Base-by-base conservation (phyloP, 805 yeast genomes). In the Myxozyma melibiosi region DNA sequence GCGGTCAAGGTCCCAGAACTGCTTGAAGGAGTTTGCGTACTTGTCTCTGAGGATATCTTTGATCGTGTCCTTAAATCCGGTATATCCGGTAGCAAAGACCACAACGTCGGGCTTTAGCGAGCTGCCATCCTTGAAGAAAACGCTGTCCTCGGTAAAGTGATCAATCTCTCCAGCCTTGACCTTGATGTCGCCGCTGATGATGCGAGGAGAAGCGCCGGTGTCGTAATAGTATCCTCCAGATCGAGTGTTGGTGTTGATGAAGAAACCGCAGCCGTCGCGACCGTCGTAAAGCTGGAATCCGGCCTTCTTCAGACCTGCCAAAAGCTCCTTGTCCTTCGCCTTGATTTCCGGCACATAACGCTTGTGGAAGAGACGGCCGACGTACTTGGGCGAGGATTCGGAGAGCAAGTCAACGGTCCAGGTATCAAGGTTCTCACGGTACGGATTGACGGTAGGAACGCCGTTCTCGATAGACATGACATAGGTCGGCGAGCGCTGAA, bases 161-260 rank as follows among this genome's bases (percentile, higher is more conserved):
- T 70, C 70, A 35, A 77, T 71, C 44, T 63, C 68, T 6, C 77
- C 75, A 45, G 71, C 69, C 65, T 74, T 71, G 46, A 77, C 66
- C 30, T 68, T 66, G 55, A 77, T 72, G 57, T 74, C 73, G 14
- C 75, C 78, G 11, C 74, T 73, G 39, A 69, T 67, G 54, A 77
- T 74, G 55, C 73, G 64, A 39, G 68, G 70, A 33, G 79, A 74
- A 56, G 75, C 71, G 7, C 81, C 81, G 43, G 76, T 79, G 59
- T 77, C 79, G 54, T 74, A 75, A 62, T 77, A 77, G 63, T 76
- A 77, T 41, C 81, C 81, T 0, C 80, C 79, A 31, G 78, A 78
- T 63, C 76, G 70, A 49, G 78, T 67, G 60, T 67, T 69, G 58
- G 75, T 73, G 51, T 73, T 66, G 20, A 78, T 75, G 53, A 74